Base-by-base conservation (phyloP, 2,329 filamentous ascomycete species). In the Ilyonectria mors-panacis region DNA sequence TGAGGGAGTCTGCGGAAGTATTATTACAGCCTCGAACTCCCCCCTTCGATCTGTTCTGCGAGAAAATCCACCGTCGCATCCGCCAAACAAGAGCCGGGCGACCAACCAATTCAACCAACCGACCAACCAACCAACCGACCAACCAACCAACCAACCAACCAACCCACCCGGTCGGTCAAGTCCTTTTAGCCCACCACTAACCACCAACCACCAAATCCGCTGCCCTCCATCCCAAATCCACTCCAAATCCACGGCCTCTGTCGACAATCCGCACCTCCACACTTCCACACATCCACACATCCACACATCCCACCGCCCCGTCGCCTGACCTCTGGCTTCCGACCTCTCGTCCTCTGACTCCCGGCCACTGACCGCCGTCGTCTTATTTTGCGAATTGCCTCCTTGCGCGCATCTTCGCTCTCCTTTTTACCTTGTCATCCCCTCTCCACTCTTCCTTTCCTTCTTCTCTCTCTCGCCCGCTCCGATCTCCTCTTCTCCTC, bases 301-400 rank as follows among this genome's bases (percentile, higher is more conserved):
- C 68, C 66, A 63, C 65, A 64, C 65, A 72, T 57, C 68, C 71
- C 68, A 71, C 67, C 65, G 63, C 63, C 59, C 70, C 63, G 70
- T 75, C 73, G 73, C 69, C 73, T 73, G 73, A 75, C 72, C 67
- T 55, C 69, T 62, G 68, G 62, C 66, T 56, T 58, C 60, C 60
- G 65, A 54, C 64, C 45, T 63, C 64, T 63, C 28, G 33, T 45
- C 47, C 45, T 63, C 54, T 48, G 39, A 62, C 33, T 59, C 42
- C 45, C 63, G 66, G 61, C 65, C 70, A 71, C 66, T 75, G 68
- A 66, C 67, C 69, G 70, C 73, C 66, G 71, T 65, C 72, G 64
- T 56, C 67, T 65, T 69, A 59, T 59, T 69, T 61, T 75, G 70
- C 69, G 73, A 76, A 76, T 75, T 72, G 73, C 73, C 69, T 75